A percentile compares a stretch with the other conserved stretches of the same genome.
Conservation (phyloP, 192 early-diverging fungal species). For the Backusella parvicylindrica region DNA sequence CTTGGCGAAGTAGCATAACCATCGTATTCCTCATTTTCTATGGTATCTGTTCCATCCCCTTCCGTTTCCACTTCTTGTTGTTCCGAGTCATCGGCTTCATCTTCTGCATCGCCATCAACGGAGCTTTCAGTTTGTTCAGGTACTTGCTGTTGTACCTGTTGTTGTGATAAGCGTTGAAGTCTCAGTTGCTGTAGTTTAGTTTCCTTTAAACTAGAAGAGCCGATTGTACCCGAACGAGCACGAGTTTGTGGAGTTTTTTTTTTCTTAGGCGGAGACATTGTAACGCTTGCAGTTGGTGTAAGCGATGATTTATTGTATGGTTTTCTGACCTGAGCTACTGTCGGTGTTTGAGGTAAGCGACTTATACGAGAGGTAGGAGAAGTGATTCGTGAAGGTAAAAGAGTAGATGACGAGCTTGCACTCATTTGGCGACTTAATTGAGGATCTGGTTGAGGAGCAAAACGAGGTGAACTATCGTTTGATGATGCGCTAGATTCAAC, state of each 20-base stretch:
- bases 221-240: conserved; percentile 11
- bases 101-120: conserved; percentile 21
- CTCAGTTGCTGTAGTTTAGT: conserved; percentile 16
- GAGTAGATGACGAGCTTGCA: conserved; percentile 20
- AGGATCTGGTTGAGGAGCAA: conserved; percentile 29
- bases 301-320: conserved; percentile 6
- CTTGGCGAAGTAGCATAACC: no score
- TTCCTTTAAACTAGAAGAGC: neutral
- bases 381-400: conserved; percentile 20
- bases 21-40: neutral
- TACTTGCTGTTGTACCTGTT: conserved; percentile 12
- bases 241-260: conserved; percentile 3
- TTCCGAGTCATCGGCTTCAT: conserved; percentile 32
- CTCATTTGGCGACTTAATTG: neutral
- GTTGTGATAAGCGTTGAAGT: neutral
- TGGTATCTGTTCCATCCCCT: neutral
- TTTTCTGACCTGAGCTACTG: neutral
- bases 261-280: neutral
- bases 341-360: conserved; percentile 1
- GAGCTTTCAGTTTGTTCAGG: conserved; percentile 21
- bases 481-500: neutral
- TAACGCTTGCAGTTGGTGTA: conserved; percentile 13
- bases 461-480: conserved; percentile 10
- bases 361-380: conserved; percentile 15
- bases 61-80: conserved; percentile 1